Base-by-base conservation (phyloP, 139 green algal species). In the Chlamydomonas sp. region DNA sequence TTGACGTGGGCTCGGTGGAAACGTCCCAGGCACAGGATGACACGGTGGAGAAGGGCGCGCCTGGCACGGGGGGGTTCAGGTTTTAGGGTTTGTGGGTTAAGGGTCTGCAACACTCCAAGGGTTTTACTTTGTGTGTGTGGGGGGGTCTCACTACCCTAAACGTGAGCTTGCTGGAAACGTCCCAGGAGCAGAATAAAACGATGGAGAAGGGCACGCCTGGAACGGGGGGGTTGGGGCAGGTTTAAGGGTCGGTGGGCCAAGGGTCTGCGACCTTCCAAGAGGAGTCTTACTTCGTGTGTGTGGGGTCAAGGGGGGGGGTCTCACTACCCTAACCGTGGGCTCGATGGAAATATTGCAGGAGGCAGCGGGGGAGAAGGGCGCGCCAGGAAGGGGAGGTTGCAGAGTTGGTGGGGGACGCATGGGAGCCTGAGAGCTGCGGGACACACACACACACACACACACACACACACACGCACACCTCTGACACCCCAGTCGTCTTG, bases 1-100 rank as follows among this genome's bases (percentile, higher is more conserved):
- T n/a, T n/a, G n/a, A n/a, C n/a, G n/a, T n/a, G n/a, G 75, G 75
- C 26, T 38, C 43, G 22, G 77, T 76, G 33, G 10, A 74, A 33
- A 81, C 4, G 59, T 13, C 28, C 75, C 75, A 81, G 33, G 75
- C 76, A 5, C 58, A 63, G 26, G 35, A 65, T 10, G 54, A 30
- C 2, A 77, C 70, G 0, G 70, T 73, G 3, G 70, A 77, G 30
- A 81, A 5, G 1, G 69, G 69, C 1, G 61, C 39, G 26, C 74
- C 43, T 54, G 43, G n/a, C n/a, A 54, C 13, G 43, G 43, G 13
- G 43, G 43, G 13, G 13, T 16, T 13, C 13, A 13, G 16, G 43
- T 26, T 13, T 54, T 26, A 26, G 16, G 13, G 13, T 54, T 26
- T 54, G 13, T 26, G 22, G 20, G 47, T 28, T 57, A 57, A 28